Base-by-base conservation (phyloP, 1,284 basidiomycete species). In the Coniferiporia sulphurascens region DNA sequence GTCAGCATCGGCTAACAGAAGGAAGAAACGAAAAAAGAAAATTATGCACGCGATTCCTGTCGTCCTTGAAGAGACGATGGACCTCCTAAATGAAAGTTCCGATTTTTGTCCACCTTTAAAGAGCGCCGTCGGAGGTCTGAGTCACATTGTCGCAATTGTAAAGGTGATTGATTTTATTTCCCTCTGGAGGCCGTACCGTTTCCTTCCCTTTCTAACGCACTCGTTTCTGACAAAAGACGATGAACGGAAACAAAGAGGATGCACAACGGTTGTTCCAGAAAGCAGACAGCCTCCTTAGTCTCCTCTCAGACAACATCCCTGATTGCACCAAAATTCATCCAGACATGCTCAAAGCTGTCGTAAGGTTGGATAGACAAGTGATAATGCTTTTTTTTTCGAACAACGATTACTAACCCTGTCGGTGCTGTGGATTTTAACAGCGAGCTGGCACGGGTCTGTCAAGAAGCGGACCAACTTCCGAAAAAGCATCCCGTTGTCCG, bases 161-260 rank as follows among this genome's bases (percentile, higher is more conserved):
- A 35, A 52, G 35, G 51, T 52, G 13, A 52, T 27, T 27, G 36
- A 32, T 35, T 2, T 4, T 3, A n/a, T 38, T 27, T 1, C n/a
- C 41, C 13, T 36, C 27, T 27, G 27, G 27, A 27, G 27, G 1
- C 5, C 17, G 5, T 13, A 17, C 8, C 34, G 8, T 38, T 13
- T 12, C 6, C 6, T 17, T 15, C 38, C 1, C 7, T 43, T 52
- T 2, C 49, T 17, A 41, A 22, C 15, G 15, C 41, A 8, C 38
- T 41, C 38, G 15, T 41, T 8, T 15, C 38, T 52, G 35, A 21
- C 4, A 46, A 35, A 38, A 52, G 51, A 41, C 34, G n/a, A 52
- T 52, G 36, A 52, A 52, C 15, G 51, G 51, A n/a, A 52, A 52
- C 17, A 41, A 52, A 35, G 51, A 35, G 6, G 51, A 52, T 9